phyloP scores from a whole-genome alignment of 164 flowering plant genomes.

The Umbilicus rupestris region DNA sequence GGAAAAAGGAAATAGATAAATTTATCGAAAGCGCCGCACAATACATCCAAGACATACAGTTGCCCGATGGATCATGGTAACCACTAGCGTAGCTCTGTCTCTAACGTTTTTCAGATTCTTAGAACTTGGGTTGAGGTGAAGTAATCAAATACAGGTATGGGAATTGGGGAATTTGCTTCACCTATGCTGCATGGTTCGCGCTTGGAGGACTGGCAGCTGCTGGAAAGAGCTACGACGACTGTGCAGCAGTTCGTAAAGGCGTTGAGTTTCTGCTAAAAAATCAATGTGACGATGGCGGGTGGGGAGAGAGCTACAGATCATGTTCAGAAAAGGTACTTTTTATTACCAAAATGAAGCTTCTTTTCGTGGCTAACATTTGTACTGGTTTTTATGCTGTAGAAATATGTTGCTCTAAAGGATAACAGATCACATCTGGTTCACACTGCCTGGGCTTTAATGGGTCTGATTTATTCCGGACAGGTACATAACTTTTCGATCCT shows the following conservation, averaged over 20 bases:
- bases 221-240: constrained; percentile 29
- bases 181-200: constrained; percentile 35
- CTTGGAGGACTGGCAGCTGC: constrained; percentile 29
- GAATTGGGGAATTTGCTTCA: too few species aligned
- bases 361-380: too few species aligned
- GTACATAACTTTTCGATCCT: neutral
- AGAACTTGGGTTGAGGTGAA: too few species aligned
- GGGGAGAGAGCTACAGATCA: constrained; percentile 31
- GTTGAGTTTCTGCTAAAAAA: constrained; percentile 26
- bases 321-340: too few species aligned
- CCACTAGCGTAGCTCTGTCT: too few species aligned
- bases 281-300: constrained; percentile 37
- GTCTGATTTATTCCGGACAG: neutral
- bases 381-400: neutral
- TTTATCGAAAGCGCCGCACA: too few species aligned
- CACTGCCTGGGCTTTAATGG: neutral
- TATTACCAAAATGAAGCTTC: too few species aligned
- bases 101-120: too few species aligned
- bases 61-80: too few species aligned
- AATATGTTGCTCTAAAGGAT: neutral
- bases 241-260: constrained; percentile 25
- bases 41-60: too few species aligned
- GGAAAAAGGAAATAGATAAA: too few species aligned
- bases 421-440: neutral
- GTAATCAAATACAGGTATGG: too few species aligned